phyloP scores from a whole-genome alignment of 345 rosid species.

The Aurinia saxatilis region DNA sequence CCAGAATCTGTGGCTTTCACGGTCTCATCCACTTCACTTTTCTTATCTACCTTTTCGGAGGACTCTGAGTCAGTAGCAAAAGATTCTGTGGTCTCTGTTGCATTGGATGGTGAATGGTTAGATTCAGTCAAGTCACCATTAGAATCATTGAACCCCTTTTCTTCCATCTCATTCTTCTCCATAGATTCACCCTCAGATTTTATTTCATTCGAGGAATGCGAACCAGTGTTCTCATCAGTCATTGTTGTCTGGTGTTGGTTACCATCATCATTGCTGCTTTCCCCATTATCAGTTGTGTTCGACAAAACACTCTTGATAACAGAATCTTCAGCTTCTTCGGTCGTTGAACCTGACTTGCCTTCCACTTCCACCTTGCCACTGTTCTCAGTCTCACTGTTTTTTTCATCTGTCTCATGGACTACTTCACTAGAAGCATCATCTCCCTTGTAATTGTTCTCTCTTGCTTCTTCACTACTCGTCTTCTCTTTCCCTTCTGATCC shows the following conservation, averaged over 20 bases:
- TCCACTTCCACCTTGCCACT: constrained; percentile 15
- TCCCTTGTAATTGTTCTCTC: constrained; percentile 70
- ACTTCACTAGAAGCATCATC: constrained; percentile 84
- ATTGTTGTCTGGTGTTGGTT: constrained; percentile 17
- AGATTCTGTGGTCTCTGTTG: constrained; percentile 23
- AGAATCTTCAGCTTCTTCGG: constrained; percentile 24
- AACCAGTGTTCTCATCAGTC: constrained; percentile 20
- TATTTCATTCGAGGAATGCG: neutral
- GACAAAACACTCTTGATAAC: constrained; percentile 30
- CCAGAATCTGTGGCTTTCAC: neutral
- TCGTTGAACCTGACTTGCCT: constrained; percentile 22
- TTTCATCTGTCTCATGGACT: constrained; percentile 38
- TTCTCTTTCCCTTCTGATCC: constrained; percentile 26
- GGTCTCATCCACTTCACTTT: neutral
- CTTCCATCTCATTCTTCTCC: constrained; percentile 30
- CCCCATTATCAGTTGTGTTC: constrained; percentile 11
- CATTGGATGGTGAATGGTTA: constrained; percentile 19
- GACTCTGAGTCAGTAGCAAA: neutral
- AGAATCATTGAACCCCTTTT: constrained; percentile 30
- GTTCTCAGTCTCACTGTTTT: constrained; percentile 11
- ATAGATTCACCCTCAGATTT: constrained; percentile 31
- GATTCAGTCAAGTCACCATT: constrained; percentile 37
- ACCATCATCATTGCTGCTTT: constrained; percentile 22
- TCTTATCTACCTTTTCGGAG: neutral
- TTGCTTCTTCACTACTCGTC: constrained; percentile 40